Evolutionary conservation across 169 alveolate species (phyloP).

Genomic region (Neospora caninum): DNA sequence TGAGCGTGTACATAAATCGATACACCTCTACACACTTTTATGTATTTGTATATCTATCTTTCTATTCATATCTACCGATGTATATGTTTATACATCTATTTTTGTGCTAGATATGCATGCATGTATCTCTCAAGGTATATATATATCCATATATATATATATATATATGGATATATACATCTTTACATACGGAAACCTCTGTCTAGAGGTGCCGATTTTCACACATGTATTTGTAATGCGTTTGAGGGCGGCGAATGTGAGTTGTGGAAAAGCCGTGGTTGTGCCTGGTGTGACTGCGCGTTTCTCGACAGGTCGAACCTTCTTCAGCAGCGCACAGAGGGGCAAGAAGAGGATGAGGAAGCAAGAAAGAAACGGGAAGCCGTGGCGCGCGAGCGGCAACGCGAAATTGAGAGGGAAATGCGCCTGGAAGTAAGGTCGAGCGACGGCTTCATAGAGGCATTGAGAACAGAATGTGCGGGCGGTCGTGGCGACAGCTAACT

Average conservation of each 20-base stretch:
- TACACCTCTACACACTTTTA: neutral
- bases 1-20: no score
- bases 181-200: neutral
- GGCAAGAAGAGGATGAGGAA: constrained; percentile 65
- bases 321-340: constrained; percentile 24
- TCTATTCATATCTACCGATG: neutral
- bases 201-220: neutral
- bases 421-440: constrained; percentile 74
- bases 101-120: neutral
- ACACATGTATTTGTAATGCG: neutral
- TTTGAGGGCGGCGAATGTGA: no score
- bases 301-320: neutral
- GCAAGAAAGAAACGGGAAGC: constrained; percentile 72
- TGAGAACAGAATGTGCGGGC: no score
- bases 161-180: neutral
- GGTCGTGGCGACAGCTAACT: no score
- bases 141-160: neutral
- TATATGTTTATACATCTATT: neutral
- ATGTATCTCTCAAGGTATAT: neutral
- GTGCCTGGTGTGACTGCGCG: neutral
- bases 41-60: neutral
- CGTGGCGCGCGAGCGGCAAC: constrained; percentile 78
- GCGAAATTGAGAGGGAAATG: constrained; percentile 86
- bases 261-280: neutral
- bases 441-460: no score